These are phyloP conservation scores for Aspergillus sclerotioniger DNA, from an alignment of 495 filamentous ascomycete species.

Conservation along the genomic window DNA sequence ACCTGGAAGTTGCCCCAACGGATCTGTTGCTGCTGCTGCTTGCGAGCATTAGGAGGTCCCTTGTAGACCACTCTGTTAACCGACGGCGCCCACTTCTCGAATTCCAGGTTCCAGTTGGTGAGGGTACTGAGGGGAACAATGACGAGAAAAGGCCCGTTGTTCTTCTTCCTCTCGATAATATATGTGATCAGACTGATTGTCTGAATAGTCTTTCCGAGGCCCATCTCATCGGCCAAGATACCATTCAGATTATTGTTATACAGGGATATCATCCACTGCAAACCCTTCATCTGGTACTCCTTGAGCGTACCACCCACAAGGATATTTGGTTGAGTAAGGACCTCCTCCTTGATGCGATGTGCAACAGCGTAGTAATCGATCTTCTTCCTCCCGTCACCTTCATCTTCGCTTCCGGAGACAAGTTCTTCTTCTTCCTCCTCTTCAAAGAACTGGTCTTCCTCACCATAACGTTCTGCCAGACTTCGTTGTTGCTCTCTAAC, in stretches of 20 bases:
- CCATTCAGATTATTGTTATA: slow-evolving; percentile 99
- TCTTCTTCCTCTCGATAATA: slow-evolving; percentile 91
- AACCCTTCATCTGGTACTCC: slow-evolving; percentile 95
- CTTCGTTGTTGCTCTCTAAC: slow-evolving; percentile 89
- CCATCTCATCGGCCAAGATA: slow-evolving; percentile 98
- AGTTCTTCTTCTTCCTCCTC: slow-evolving; percentile 67
- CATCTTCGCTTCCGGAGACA: slow-evolving; percentile 68
- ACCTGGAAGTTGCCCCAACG: slow-evolving; percentile 96
- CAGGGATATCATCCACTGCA: slow-evolving; percentile 99
- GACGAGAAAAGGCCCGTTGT: slow-evolving; percentile 90
- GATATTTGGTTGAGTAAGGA: slow-evolving; percentile 75
- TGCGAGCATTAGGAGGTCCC: slow-evolving; percentile 83
- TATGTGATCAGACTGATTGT: slow-evolving; percentile 97
- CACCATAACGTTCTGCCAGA: slow-evolving; percentile 73
- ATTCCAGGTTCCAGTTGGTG: slow-evolving; percentile 98
- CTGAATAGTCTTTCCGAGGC: slow-evolving; percentile 98
- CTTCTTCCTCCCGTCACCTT: slow-evolving; percentile 64
- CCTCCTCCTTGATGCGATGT: slow-evolving; percentile 89
- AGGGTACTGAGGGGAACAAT: slow-evolving; percentile 95
- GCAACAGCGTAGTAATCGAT: slow-evolving; percentile 98
- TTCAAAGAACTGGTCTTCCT: slow-evolving; percentile 55
- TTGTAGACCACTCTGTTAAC: slow-evolving; percentile 92
- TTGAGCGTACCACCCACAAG: slow-evolving; percentile 90
- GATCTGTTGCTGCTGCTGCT: slow-evolving; percentile 88
- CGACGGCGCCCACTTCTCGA: slow-evolving; percentile 96